These are phyloP conservation scores for Wickerhamiella shivajii DNA, from an alignment of 805 yeast genomes.

Conservation along the genomic window DNA sequence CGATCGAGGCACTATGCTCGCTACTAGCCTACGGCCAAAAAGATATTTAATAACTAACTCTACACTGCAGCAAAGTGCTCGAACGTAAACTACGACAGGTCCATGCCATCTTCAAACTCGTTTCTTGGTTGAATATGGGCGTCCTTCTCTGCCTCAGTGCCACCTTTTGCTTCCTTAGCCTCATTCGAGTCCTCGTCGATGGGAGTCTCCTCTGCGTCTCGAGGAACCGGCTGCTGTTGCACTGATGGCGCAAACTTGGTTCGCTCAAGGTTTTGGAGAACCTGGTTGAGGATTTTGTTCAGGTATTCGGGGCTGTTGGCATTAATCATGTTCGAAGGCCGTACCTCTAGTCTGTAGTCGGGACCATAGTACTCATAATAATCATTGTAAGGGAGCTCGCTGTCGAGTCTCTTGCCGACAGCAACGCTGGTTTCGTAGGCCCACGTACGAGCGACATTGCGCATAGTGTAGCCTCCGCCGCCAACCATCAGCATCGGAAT, in stretches of 20 bases:
- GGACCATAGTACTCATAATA: constrained; percentile 97
- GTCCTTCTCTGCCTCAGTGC: constrained; percentile 75
- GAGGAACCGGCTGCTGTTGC: constrained; percentile 79
- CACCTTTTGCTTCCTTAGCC: constrained; percentile 82
- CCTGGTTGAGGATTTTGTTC: constrained; percentile 66
- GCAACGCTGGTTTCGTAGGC: constrained; percentile 80
- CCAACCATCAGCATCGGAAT: constrained; percentile 84
- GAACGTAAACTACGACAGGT: constrained; percentile 12
- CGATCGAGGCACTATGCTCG: no score
- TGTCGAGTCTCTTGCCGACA: constrained; percentile 38
- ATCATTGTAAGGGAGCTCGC: constrained; percentile 82
- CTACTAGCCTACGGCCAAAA: no score
- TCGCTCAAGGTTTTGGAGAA: constrained; percentile 63
- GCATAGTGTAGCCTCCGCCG: constrained; percentile 96
- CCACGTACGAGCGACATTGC: constrained; percentile 92
- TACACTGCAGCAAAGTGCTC: no score
- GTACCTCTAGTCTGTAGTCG: constrained; percentile 84
- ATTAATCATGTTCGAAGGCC: constrained; percentile 93
- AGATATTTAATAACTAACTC: no score
- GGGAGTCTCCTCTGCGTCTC: constrained; percentile 73
- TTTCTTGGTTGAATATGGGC: constrained; percentile 51
- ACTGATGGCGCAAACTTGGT: constrained; percentile 97
- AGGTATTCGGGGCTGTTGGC: constrained; percentile 88
- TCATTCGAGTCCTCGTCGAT: constrained; percentile 72
- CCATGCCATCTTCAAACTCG: constrained; percentile 53